Evolutionary conservation across 1,284 basidiomycete genomes (phyloP), one percentile per base, ranked within the genome.

Genomic region (Pseudozyma thailandica): DNA sequence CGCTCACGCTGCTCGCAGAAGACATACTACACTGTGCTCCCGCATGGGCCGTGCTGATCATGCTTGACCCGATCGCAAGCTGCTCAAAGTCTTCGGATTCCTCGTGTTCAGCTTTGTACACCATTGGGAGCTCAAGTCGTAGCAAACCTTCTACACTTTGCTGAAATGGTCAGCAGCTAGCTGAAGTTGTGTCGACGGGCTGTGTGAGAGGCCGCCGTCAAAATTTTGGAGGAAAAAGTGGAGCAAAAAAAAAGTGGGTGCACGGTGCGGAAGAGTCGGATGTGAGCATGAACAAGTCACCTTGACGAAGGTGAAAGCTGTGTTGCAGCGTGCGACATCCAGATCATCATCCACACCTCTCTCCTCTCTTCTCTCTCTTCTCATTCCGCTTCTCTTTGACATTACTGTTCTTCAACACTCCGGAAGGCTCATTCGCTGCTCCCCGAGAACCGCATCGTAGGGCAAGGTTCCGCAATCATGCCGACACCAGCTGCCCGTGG

Each of bases 401-500:
- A 18, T 20, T 10, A n/a, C 28, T 18, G 4, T 13, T 20, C 16
- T 48, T 37, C n/a, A n/a, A n/a, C n/a, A n/a, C n/a, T n/a, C n/a
- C n/a, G n/a, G n/a, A n/a, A n/a, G n/a, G n/a, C n/a, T n/a, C n/a
- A n/a, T n/a, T n/a, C n/a, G n/a, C n/a, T n/a, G n/a, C n/a, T n/a
- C n/a, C n/a, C n/a, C n/a, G n/a, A n/a, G n/a, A n/a, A n/a, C n/a
- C n/a, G n/a, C n/a, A n/a, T n/a, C n/a, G n/a, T n/a, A n/a, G n/a
- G n/a, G 38, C 48, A 39, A 4, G 46, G 46, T 13, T 27, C 28
- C 33, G 35, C 37, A 54, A 35, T 28, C 48, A 66, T 66, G 63
- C 52, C 51, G 10, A 47, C 52, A n/a, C 27, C 63, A 21, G 50
- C 47, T 50, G 62, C 69, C 37, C 50, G 57, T 39, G 52, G 69